A percentile compares a stretch with the other conserved stretches of the same genome.
These are phyloP conservation scores for Fusarium sp. DNA, from an alignment of 2,329 filamentous ascomycete species.

Conservation along the genomic window DNA sequence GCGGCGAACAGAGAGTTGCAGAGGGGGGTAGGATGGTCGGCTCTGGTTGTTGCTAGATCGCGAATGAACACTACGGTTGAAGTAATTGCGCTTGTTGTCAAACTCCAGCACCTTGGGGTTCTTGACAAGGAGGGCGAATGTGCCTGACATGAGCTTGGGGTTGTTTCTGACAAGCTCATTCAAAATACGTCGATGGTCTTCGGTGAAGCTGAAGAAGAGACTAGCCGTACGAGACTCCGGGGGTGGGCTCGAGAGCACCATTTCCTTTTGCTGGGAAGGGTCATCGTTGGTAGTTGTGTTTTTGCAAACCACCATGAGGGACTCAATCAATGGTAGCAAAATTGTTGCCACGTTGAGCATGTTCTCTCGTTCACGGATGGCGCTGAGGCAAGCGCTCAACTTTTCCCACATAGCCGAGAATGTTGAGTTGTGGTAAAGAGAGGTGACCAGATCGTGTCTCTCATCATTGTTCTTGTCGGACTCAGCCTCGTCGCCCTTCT, in stretches of 20 bases:
- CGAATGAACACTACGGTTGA: constrained; percentile 88
- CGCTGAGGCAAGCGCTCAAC: constrained; percentile 86
- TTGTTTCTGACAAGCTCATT: constrained; percentile 98
- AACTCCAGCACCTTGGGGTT: constrained; percentile 99
- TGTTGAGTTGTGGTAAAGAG: constrained; percentile 88
- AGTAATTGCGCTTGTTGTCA: constrained; percentile 99
- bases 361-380: constrained; percentile 90
- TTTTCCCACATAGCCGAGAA: constrained; percentile 94
- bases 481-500: constrained; percentile 62
- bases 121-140: constrained; percentile 94
- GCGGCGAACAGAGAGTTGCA: constrained; percentile 90
- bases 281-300: constrained; percentile 86
- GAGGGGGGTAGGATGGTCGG: constrained; percentile 74
- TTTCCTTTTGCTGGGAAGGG: constrained; percentile 70
- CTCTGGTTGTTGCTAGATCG: constrained; percentile 73
- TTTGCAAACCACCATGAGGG: constrained; percentile 99
- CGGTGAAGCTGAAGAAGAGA: constrained; percentile 96
- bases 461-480: constrained; percentile 66
- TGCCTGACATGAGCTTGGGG: constrained; percentile 98
- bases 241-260: constrained; percentile 76
- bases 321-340: constrained; percentile 91
- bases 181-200: constrained; percentile 95
- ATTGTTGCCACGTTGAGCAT: constrained; percentile 98
- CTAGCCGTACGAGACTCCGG: constrained; percentile 86
- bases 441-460: constrained; percentile 86